Evolutionary conservation across 208 protist genomes (phyloP).

Genomic region (Leishmania aethiopica): DNA sequence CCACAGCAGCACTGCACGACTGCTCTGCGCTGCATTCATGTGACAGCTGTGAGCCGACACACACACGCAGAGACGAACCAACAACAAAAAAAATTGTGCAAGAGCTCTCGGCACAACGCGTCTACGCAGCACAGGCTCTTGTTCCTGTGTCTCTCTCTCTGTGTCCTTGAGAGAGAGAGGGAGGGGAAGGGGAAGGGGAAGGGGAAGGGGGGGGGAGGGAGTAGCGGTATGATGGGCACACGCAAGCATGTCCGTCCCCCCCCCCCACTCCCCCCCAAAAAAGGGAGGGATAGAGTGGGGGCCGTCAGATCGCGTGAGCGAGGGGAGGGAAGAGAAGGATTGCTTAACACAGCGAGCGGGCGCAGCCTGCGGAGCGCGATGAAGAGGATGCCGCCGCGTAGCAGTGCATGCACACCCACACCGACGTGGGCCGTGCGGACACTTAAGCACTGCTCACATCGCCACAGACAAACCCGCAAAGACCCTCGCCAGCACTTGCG

Average conservation of each 20-base stretch:
- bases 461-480: background rate
- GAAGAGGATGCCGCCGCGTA: background rate
- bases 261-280: no score
- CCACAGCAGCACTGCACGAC: background rate
- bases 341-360: no score
- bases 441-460: background rate
- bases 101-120: background rate
- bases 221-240: background rate
- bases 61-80: background rate
- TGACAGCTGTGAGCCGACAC: background rate
- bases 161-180: background rate
- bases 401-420: background rate
- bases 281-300: background rate
- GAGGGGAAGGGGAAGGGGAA: no score
- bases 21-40: conserved; percentile 1
- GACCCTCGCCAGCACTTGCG: background rate
- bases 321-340: no score
- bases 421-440: background rate
- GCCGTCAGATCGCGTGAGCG: background rate
- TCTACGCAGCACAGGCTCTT: background rate
- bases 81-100: background rate
- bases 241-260: no score
- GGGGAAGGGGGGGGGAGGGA: no score
- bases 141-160: background rate
- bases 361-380: background rate